Evolutionary conservation across 257 asterid genomes (phyloP), one percentile per base, ranked within the genome.

Genomic region (Hygrophila difformis): DNA sequence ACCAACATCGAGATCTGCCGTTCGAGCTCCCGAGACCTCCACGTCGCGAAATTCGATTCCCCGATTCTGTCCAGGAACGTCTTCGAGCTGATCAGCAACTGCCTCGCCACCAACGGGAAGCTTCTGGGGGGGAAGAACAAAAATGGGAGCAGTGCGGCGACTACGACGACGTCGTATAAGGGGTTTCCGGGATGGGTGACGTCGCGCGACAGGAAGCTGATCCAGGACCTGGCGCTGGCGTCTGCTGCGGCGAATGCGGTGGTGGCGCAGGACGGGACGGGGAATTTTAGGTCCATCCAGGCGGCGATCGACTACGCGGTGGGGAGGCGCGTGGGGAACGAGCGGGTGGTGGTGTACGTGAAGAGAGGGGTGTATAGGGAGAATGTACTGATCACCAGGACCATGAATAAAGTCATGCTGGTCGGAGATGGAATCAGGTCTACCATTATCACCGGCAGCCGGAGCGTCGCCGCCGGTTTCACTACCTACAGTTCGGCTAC

Each of bases 401-500:
- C 78, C 2, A 81, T 83, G 93, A 78, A 77, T 54, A 83, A 72
- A 54, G 78, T 87, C 21, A 78, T 74, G 93, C 57, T 87, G 19
- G 46, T 87, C 21, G 97, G 97, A 3, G 97, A 75, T 56, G 97
- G 97, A 0, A 6, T 80, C 49, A 61, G 79, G 54, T 53, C 63
- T 10, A 87, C 97, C 0, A 36, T 81, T 2, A 80, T 87, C 61
- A 78, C 95, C 17, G 97, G 95, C 39, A 67, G 85, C 57, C 78
- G 94, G 17, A 83, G 93, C 41, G 94, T 80, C 21, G 51, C 81
- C 3, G 49, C 67, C 4, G 93, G 94, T 10, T 87, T 68, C 53
- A 83, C 97, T 4, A 87, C 97, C 11, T 87, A 77, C 57, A 83
- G 95, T 51, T 70, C 78, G 20, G 95, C 97, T 6, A 87, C 97